Conservation (phyloP, 495 filamentous ascomycete species). For the Neurospora tetraspora region DNA sequence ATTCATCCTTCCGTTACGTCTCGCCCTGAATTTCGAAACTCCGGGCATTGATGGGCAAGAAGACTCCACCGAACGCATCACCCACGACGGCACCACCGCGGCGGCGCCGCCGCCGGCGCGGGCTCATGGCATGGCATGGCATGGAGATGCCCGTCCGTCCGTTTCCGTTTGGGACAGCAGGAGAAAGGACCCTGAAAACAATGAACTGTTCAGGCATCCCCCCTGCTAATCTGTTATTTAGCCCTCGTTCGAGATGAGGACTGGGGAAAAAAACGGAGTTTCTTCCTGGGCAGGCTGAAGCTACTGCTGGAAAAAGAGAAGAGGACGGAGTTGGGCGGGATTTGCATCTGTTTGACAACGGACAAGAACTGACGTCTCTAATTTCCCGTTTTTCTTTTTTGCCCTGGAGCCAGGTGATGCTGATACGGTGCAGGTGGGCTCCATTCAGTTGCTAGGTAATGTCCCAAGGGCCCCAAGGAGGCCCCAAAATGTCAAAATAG, state of each 20-base stretch:
- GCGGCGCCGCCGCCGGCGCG: background rate
- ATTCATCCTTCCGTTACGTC: background rate
- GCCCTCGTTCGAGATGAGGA: background rate
- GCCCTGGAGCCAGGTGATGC: background rate
- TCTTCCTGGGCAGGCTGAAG: background rate
- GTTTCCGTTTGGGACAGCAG: background rate
- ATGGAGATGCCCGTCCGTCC: background rate
- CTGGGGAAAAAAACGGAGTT: background rate
- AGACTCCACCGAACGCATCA: background rate
- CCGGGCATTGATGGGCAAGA: background rate
- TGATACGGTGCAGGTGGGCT: background rate
- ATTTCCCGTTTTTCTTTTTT: background rate
- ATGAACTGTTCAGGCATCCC: background rate
- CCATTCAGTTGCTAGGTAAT: background rate
- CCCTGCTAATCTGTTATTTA: background rate
- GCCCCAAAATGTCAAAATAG: background rate
- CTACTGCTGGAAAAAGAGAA: background rate
- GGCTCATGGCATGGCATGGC: background rate
- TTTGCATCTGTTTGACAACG: background rate
- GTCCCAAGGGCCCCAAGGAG: background rate
- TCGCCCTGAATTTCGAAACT: background rate
- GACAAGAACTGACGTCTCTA: background rate
- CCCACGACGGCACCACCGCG: background rate
- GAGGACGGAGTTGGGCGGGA: background rate
- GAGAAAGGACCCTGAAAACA: background rate